phyloP scores from a whole-genome alignment of 2,329 filamentous ascomycete species.

The Neonectria neomacrospora region DNA sequence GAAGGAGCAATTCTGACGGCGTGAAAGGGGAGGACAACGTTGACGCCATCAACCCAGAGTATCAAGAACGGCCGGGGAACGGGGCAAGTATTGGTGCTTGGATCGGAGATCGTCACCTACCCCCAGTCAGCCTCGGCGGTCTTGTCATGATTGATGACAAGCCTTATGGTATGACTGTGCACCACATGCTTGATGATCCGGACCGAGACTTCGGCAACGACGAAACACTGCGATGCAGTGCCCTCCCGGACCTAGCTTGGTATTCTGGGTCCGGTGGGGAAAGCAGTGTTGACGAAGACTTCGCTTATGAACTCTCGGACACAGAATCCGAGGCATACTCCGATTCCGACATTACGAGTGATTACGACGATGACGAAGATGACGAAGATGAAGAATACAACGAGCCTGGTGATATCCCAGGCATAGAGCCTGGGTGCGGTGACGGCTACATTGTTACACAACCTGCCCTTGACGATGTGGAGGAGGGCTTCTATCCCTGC shows the following conservation, averaged over 20 bases:
- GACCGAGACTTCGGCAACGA: slow-evolving; percentile 55
- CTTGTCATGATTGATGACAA: slow-evolving; percentile 86
- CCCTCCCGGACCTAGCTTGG: slow-evolving; percentile 53
- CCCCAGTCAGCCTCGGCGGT: slow-evolving; percentile 91
- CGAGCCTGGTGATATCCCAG: slow-evolving; percentile 80
- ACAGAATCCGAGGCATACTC: slow-evolving; percentile 66
- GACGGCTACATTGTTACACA: slow-evolving; percentile 88
- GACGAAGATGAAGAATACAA: slow-evolving; percentile 67
- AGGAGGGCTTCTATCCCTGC: slow-evolving; percentile 84
- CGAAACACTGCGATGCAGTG: slow-evolving; percentile 53
- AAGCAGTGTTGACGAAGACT: slow-evolving; percentile 63
- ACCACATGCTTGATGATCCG: slow-evolving; percentile 90
- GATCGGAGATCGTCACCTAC: slow-evolving; percentile 84
- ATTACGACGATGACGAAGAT: slow-evolving; percentile 61
- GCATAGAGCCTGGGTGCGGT: slow-evolving; percentile 78
- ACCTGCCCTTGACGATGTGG: slow-evolving; percentile 88
- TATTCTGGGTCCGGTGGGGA: slow-evolving; percentile 55
- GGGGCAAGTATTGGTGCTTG: slow-evolving; percentile 95
- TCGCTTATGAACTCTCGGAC: slow-evolving; percentile 70
- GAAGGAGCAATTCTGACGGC: slow-evolving; percentile 45
- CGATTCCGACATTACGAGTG: slow-evolving; percentile 64
- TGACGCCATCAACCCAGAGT: slow-evolving; percentile 74
- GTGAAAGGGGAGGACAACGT: slow-evolving; percentile 53
- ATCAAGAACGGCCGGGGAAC: slow-evolving; percentile 81
- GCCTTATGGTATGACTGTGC: slow-evolving; percentile 93